Evolutionary conservation across 2,329 filamentous ascomycete genomes (phyloP), one percentile per base, ranked within the genome.

Genomic region (Cladophialophora bantiana): DNA sequence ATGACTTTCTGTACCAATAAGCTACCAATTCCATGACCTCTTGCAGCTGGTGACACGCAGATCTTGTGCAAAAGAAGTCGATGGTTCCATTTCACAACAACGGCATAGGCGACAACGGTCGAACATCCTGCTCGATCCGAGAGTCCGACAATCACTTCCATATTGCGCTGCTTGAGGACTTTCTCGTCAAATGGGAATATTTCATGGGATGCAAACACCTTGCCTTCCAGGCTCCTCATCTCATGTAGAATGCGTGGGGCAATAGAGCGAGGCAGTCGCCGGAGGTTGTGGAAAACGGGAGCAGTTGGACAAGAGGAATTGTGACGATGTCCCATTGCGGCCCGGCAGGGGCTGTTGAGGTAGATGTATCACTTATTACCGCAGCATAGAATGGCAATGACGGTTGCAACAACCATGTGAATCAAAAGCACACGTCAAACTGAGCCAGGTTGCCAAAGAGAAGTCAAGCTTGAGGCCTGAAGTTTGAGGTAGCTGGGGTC

Each of bases 21-120:
- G 68, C 75, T 77, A 52, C 79, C 83, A 26, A 85, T 72, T n/a
- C 83, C 83, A 72, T 78, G 78, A 34, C 78, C 76, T 70, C 83
- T 81, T 73, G 81, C 77, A 50, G 75, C 70, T 72, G 82, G 79
- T 34, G 80, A 74, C 13, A 85, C 81, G 68, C 83, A 85, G 42
- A 85, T 76, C 70, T 86, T 86, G 72, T 86, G 83, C 52, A 86
- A 76, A 62, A 83, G 78, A 18, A 81, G 80, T 32, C 78, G 69
- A 56, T 78, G 77, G 69, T 81, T 81, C 65, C 79, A 78, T 56
- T 80, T 78, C 52, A 82, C 77, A 68, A 79, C 82, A 61, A 84
- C 78, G 20, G 80, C 76, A 73, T 85, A 86, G 45, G 80, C 83
- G 61, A 80, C 75, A 59, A 66, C 70, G 59, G 64, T 65, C 71